These are phyloP conservation scores for Hysterium pulicare DNA, from an alignment of 2,329 filamentous ascomycete genomes.

Conservation along the genomic window DNA sequence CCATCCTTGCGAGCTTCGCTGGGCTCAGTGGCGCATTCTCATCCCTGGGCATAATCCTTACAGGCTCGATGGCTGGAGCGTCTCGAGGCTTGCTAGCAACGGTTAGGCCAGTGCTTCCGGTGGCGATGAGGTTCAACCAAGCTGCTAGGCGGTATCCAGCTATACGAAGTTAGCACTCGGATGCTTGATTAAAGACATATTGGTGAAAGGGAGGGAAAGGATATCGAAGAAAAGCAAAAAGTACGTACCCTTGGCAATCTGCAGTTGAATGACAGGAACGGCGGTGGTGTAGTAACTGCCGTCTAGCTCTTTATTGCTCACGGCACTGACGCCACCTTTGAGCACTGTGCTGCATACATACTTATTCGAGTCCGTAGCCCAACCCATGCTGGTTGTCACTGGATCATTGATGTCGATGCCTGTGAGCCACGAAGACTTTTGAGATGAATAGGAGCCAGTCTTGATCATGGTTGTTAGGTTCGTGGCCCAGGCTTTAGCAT, in stretches of 20 bases:
- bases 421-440: constrained; percentile 32
- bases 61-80: neutral
- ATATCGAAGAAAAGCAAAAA: neutral
- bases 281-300: constrained; percentile 35
- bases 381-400: constrained; percentile 36
- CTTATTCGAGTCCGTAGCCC: constrained; percentile 43
- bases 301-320: constrained; percentile 37
- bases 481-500: constrained; percentile 38
- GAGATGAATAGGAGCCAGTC: constrained; percentile 35
- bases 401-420: constrained; percentile 37
- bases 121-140: constrained; percentile 35
- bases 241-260: constrained; percentile 43
- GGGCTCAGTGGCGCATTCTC: constrained; percentile 12
- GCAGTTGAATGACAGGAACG: constrained; percentile 39
- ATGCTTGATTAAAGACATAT: too few relatives aligned
- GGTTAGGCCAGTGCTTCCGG: constrained; percentile 9
- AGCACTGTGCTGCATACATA: constrained; percentile 43
- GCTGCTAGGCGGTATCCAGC: constrained; percentile 35
- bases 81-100: constrained; percentile 3
- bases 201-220: neutral
- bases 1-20: constrained; percentile 18
- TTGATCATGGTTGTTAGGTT: constrained; percentile 38
- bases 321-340: constrained; percentile 34
- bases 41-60: constrained; percentile 6
- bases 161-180: neutral